Evolutionary conservation across 2,329 filamentous ascomycete genomes (phyloP), one percentile per base, ranked within the genome.

Genomic region (Trematosphaeria pertusa): DNA sequence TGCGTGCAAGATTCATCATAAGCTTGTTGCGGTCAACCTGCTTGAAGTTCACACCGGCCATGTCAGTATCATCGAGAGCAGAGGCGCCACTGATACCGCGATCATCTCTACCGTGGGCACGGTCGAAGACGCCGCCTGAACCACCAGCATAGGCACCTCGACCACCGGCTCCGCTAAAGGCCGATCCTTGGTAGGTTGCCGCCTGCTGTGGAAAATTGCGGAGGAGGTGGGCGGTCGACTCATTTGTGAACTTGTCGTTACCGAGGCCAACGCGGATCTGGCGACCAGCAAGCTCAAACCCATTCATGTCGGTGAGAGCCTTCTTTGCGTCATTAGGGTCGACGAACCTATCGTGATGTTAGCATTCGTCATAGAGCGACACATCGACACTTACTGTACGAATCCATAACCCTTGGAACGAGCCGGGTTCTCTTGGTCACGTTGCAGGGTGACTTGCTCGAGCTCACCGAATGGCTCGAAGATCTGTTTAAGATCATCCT

Each of bases 201-300:
- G 58, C 63, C 62, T 76, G 78, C 67, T 79, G 86, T 73, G 91
- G 88, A 80, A 96, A 95, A 76, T 91, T 91, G 79, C 95, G 91
- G 70, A 96, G 80, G 71, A 96, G 84, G 77, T 90, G 92, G 73
- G 91, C 88, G 75, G 91, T 96, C 75, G 91, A 94, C 78, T 97
- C 94, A 69, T 92, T 89, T 76, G 92, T 97, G 78, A 97, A 97
- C 85, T 97, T 97, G 89, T 99, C 94, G 80, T 97, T 99, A 76
- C 94, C 94, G 79, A 99, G 90, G 75, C 94, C 94, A 74, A 99
- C 95, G 71, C 94, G 91, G 73, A 99, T 97, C 56, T 92, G 91
- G 72, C 94, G 92, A 75, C 92, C 92, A 66, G 94, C 94, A 62
- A 99, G 86, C 76, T 97, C 94, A 78, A 97, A 99, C 57, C 93